phyloP scores from a whole-genome alignment of 2,329 filamentous ascomycete genomes.

The Beauveria rudraprayagi region DNA sequence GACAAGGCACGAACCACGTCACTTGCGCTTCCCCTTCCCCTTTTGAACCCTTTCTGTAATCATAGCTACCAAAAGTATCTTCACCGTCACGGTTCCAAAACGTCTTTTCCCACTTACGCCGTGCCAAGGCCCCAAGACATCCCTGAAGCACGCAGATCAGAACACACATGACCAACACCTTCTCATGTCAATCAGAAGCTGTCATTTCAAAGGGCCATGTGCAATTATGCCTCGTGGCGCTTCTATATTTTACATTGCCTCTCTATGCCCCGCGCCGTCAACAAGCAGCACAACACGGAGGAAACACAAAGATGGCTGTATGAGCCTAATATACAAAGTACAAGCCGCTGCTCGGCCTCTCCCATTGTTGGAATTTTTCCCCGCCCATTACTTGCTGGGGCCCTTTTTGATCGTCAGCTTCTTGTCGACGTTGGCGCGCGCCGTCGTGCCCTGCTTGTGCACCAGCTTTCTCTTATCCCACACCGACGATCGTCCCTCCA shows the following conservation, averaged over 20 bases:
- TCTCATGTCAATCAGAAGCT: not conserved
- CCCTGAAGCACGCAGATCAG: not conserved
- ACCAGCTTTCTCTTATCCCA: slow-evolving; percentile 75
- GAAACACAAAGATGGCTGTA: not conserved
- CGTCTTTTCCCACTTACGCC: too few species aligned
- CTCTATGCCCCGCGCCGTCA: not conserved
- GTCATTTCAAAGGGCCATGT: not conserved
- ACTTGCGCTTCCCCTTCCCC: too few species aligned
- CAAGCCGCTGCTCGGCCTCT: not conserved
- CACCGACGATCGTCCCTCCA: slow-evolving; percentile 73
- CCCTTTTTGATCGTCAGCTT: slow-evolving; percentile 30
- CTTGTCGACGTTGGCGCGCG: slow-evolving; percentile 62
- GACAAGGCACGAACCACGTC: too few species aligned
- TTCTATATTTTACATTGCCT: slow-evolving; percentile 4
- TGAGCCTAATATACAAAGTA: slow-evolving; percentile 7
- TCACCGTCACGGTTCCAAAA: too few species aligned
- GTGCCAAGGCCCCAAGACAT: not conserved
- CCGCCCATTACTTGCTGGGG: slow-evolving; percentile 17
- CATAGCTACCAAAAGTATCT: too few species aligned
- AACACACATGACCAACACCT: too few species aligned
- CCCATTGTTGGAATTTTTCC: not conserved
- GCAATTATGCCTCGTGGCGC: not conserved
- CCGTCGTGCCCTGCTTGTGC: slow-evolving; percentile 73
- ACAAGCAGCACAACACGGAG: not conserved
- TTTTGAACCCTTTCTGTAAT: too few species aligned